Percentiles rank a stretch among this genome's conserved stretches.
phyloP scores from a whole-genome alignment of 441 rosid species.

The Pelargonium myrrhifolium region DNA sequence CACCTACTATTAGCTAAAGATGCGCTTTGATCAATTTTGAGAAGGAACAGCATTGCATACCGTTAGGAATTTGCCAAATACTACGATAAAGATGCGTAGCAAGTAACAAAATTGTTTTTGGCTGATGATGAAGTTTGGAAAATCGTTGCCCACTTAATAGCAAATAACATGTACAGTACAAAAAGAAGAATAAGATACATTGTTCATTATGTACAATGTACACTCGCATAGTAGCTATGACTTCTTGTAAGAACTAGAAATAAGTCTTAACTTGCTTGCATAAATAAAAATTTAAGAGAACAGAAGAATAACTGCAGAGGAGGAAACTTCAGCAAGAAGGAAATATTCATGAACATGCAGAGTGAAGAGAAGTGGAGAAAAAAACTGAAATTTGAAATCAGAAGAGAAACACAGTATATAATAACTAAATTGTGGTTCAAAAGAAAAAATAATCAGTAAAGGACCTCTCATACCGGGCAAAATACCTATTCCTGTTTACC shows the following conservation, averaged over 20 bases:
- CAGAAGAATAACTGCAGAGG: neutral
- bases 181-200: constrained; percentile 16
- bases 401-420: neutral
- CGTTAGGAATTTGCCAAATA: neutral
- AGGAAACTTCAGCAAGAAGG: neutral
- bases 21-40: neutral
- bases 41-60: neutral
- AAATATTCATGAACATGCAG: neutral
- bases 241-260: too few species aligned
- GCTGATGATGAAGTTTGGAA: neutral
- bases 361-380: neutral
- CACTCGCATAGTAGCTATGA: too few species aligned
- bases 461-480: neutral
- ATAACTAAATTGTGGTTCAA: neutral
- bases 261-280: neutral
- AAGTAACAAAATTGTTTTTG: neutral
- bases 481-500: constrained; percentile 34
- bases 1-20: neutral
- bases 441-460: neutral
- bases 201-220: too few species aligned
- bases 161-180: too few species aligned
- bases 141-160: too few species aligned
- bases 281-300: constrained; percentile 2
- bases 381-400: neutral
- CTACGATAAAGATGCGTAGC: neutral